phyloP scores from a whole-genome alignment of 2,329 filamentous ascomycete species.

The Calonectria montana region DNA sequence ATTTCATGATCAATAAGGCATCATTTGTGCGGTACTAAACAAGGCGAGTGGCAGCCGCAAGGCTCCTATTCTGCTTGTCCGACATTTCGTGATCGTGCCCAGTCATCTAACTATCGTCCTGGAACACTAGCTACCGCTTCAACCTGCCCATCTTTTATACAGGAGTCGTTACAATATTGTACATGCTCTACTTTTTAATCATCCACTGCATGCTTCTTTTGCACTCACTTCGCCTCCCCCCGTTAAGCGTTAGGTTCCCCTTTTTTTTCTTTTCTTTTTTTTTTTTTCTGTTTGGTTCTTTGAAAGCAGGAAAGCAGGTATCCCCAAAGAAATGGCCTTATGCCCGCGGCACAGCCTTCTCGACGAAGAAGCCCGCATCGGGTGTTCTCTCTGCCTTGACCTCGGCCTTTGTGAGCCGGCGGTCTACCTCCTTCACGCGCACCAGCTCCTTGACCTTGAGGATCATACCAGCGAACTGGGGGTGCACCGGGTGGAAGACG shows the following conservation, averaged over 20 bases:
- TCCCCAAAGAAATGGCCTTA: neutral
- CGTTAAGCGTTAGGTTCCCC: neutral
- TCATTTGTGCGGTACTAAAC: neutral
- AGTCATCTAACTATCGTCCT: constrained; percentile 11
- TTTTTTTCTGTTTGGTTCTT: neutral
- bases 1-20: neutral
- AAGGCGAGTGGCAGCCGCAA: neutral
- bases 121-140: constrained; percentile 6
- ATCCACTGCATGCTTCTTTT: constrained; percentile 1
- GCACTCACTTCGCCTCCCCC: neutral
- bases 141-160: constrained; percentile 35
- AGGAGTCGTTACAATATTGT: constrained; percentile 47
- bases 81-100: constrained; percentile 21
- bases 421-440: constrained; percentile 80
- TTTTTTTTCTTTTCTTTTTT: too few species aligned
- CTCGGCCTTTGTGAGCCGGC: constrained; percentile 71
- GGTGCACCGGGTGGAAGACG: constrained; percentile 88
- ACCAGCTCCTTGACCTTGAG: constrained; percentile 96
- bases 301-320: neutral
- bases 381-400: constrained; percentile 79
- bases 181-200: constrained; percentile 29
- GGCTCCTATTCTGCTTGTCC: constrained; percentile 7
- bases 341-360: constrained; percentile 61
- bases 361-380: constrained; percentile 83
- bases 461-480: constrained; percentile 88